These are phyloP conservation scores for Fonsecaea pugnacius DNA, from an alignment of 2,329 filamentous ascomycete genomes.

Conservation along the genomic window DNA sequence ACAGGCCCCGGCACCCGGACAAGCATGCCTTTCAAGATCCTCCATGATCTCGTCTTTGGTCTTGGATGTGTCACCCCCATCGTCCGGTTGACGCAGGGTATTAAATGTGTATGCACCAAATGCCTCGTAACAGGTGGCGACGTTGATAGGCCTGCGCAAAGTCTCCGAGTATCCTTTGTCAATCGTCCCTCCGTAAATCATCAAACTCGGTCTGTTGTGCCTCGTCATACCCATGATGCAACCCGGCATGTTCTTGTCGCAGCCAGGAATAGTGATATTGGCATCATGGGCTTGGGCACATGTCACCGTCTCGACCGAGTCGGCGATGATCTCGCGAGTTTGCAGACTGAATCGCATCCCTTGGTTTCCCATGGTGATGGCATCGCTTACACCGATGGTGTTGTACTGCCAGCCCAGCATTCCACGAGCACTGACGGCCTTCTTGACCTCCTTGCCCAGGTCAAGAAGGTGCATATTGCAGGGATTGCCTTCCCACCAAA, in stretches of 20 bases:
- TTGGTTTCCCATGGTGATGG: slow-evolving; percentile 85
- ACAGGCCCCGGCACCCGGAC: slow-evolving; percentile 77
- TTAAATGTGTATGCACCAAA: slow-evolving; percentile 81
- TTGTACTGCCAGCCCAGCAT: slow-evolving; percentile 97
- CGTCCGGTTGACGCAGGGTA: slow-evolving; percentile 69
- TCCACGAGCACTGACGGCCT: slow-evolving; percentile 74
- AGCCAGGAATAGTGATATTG: slow-evolving; percentile 89
- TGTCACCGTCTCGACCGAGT: slow-evolving; percentile 91
- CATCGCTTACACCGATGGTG: slow-evolving; percentile 86
- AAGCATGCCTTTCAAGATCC: slow-evolving; percentile 79
- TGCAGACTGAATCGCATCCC: slow-evolving; percentile 95
- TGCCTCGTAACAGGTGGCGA: slow-evolving; percentile 86
- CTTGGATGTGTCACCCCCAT: slow-evolving; percentile 62
- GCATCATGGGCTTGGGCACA: slow-evolving; percentile 92
- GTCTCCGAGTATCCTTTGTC: slow-evolving; percentile 80
- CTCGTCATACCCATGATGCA: slow-evolving; percentile 87
- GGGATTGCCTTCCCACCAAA: slow-evolving; percentile 98
- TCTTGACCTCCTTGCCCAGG: slow-evolving; percentile 85
- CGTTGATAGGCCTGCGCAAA: slow-evolving; percentile 79
- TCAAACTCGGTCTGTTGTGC: slow-evolving; percentile 88
- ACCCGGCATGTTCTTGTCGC: slow-evolving; percentile 98
- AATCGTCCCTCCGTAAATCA: slow-evolving; percentile 95
- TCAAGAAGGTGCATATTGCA: slow-evolving; percentile 84
- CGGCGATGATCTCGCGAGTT: slow-evolving; percentile 87
- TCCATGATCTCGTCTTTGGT: slow-evolving; percentile 78